Conservation (phyloP, 2,329 filamentous ascomycete species). For the Pseudocercospora macadamiae region DNA sequence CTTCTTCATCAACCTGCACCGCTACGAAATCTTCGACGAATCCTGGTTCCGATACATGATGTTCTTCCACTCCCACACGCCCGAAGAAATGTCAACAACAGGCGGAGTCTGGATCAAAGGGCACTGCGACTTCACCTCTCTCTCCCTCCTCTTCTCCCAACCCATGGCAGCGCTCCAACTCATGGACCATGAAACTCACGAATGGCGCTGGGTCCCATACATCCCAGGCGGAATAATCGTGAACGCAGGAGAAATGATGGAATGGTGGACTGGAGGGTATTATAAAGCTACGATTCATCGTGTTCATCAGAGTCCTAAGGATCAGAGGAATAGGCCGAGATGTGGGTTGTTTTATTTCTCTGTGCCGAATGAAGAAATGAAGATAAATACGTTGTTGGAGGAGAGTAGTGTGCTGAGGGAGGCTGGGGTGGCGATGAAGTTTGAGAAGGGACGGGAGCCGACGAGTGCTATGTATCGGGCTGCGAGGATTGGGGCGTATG, state of each 20-base stretch:
- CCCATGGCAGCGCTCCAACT: constrained; percentile 43
- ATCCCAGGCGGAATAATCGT: constrained; percentile 43
- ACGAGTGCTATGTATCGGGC: not conserved
- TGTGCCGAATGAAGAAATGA: not conserved
- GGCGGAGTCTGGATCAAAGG: constrained; percentile 18
- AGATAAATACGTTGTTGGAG: not conserved
- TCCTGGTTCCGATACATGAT: not conserved
- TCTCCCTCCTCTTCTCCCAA: constrained; percentile 47
- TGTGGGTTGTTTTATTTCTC: not conserved
- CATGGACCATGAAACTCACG: constrained; percentile 30
- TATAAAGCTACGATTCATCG: constrained; percentile 55
- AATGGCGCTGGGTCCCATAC: constrained; percentile 43
- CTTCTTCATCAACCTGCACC: not conserved
- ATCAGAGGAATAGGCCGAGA: constrained; percentile 38
- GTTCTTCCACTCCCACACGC: not conserved
- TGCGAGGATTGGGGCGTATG: not conserved
- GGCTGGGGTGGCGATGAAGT: not conserved
- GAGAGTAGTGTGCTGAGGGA: not conserved
- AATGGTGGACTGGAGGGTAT: constrained; percentile 42
- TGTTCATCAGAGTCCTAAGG: constrained; percentile 50
- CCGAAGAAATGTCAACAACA: not conserved
- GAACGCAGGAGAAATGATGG: constrained; percentile 43
- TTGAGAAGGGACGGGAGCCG: not conserved
- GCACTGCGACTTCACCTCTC: constrained; percentile 45
- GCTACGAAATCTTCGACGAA: not conserved